Evolutionary conservation across 345 rosid genomes (phyloP).

Genomic region (Luvunga scandens): DNA sequence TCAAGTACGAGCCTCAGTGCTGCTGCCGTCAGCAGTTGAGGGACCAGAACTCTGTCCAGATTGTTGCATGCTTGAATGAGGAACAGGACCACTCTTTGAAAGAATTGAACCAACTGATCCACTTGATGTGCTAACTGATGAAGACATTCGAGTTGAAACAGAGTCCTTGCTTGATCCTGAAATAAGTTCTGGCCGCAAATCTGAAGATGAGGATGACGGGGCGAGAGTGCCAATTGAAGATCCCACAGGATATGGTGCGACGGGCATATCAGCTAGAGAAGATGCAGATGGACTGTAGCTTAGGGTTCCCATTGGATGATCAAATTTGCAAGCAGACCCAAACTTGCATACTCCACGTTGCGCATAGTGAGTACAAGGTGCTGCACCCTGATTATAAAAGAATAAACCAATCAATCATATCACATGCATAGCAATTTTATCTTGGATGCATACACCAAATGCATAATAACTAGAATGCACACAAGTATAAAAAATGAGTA

Average conservation of each 20-base stretch:
- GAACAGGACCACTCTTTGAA: constrained; percentile 32
- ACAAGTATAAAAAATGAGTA: neutral
- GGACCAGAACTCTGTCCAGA: constrained; percentile 47
- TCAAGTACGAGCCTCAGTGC: constrained; percentile 24
- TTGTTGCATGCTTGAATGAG: constrained; percentile 35
- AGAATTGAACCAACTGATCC: constrained; percentile 39
- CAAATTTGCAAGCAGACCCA: constrained; percentile 71
- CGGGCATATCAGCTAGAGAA: constrained; percentile 73
- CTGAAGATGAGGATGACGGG: constrained; percentile 69
- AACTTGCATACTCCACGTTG: constrained; percentile 71
- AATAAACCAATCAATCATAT: neutral
- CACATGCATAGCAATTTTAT: neutral
- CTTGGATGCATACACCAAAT: neutral
- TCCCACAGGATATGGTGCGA: constrained; percentile 70
- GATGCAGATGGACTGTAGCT: constrained; percentile 80
- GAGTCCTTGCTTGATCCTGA: constrained; percentile 46
- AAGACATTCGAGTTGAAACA: constrained; percentile 34
- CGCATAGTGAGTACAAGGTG: constrained; percentile 55
- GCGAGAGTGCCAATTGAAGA: constrained; percentile 60
- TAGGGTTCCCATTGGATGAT: constrained; percentile 60
- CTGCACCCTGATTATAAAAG: constrained; percentile 50
- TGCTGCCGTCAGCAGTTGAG: constrained; percentile 27
- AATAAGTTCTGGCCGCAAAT: constrained; percentile 48
- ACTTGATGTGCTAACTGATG: constrained; percentile 37
- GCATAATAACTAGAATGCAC: neutral